Conservation (phyloP, 306 rosid genomes). For the Prosopis cineraria region DNA sequence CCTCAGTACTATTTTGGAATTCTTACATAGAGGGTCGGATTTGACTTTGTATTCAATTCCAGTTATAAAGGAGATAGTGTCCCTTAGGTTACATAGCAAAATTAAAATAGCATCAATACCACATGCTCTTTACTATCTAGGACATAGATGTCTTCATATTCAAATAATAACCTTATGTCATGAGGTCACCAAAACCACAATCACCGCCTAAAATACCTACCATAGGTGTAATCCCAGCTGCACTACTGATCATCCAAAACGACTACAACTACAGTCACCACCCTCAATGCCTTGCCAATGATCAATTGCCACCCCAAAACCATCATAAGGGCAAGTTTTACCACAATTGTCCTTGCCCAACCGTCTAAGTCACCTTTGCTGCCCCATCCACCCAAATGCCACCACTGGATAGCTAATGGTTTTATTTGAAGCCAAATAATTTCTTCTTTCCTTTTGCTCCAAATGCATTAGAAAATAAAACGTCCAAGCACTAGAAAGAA, state of each 20-base stretch:
- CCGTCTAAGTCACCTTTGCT: neutral
- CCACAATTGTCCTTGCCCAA: slow-evolving; percentile 3
- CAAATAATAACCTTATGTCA: neutral
- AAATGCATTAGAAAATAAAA: neutral
- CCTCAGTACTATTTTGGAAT: neutral
- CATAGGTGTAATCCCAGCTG: slow-evolving; percentile 9
- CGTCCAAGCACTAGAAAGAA: neutral
- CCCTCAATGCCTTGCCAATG: slow-evolving; percentile 6
- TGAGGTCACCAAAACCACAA: neutral
- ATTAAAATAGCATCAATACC: neutral
- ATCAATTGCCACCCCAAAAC: slow-evolving; percentile 5
- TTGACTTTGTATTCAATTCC: neutral
- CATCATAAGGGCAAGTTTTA: neutral
- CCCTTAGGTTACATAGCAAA: neutral
- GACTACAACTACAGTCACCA: neutral
- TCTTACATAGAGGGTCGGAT: neutral
- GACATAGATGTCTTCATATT: neutral
- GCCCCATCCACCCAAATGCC: neutral
- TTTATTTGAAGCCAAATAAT: neutral
- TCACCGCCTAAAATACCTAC: slow-evolving; percentile 5
- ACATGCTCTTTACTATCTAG: neutral
- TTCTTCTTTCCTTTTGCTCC: neutral
- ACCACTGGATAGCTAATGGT: neutral
- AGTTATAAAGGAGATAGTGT: neutral
- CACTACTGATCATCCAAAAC: neutral